A percentile compares a stretch with the other conserved stretches of the same genome.
phyloP scores from a whole-genome alignment of 1,284 basidiomycete genomes.

The Naganishia cerealis region DNA sequence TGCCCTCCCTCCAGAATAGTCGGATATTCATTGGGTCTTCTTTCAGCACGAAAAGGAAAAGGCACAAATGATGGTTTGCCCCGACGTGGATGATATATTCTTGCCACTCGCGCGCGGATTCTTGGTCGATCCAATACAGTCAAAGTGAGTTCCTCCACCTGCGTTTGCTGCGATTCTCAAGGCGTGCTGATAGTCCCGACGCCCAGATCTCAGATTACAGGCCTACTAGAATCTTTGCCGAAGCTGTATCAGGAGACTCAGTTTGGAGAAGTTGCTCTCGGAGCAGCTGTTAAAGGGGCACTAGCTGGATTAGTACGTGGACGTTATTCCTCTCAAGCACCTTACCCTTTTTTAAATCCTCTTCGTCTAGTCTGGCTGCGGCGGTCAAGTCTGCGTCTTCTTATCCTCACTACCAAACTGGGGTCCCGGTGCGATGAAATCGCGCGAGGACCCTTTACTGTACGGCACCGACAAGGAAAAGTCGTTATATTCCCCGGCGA shows the following conservation, averaged over 20 bases:
- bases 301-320: constrained; percentile 69
- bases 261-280: constrained; percentile 66
- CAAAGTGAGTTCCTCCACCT: constrained; percentile 58
- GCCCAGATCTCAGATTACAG: constrained; percentile 47
- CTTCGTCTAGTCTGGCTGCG: constrained; percentile 65
- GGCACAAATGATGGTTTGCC: constrained; percentile 77
- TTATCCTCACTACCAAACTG: constrained; percentile 73
- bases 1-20: not conserved
- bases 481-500: constrained; percentile 72
- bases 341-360: constrained; percentile 17
- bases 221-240: constrained; percentile 65
- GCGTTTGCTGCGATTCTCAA: not conserved
- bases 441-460: constrained; percentile 68
- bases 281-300: constrained; percentile 73
- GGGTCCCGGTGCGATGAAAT: constrained; percentile 70
- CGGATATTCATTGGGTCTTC: constrained; percentile 19
- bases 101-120: constrained; percentile 73
- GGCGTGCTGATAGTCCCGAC: not conserved
- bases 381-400: constrained; percentile 85
- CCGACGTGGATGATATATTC: constrained; percentile 89
- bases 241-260: constrained; percentile 63
- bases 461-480: constrained; percentile 89
- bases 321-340: constrained; percentile 11
- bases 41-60: constrained; percentile 61
- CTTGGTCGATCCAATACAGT: constrained; percentile 74